These are phyloP conservation scores for Emmonsia crescens DNA, from an alignment of 2,329 filamentous ascomycete genomes.

Conservation along the genomic window DNA sequence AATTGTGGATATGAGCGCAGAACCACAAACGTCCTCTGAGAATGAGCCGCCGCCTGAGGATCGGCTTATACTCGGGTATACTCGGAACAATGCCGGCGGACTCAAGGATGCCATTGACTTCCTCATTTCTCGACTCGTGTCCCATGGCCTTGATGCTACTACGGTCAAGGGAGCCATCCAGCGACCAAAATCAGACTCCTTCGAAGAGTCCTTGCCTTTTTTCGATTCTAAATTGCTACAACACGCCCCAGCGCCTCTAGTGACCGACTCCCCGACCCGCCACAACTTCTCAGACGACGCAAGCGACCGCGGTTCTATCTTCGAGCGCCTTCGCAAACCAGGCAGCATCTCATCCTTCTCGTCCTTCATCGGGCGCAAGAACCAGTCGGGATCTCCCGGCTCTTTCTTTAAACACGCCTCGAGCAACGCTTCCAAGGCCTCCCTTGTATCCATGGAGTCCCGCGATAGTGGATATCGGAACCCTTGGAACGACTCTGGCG, in stretches of 20 bases:
- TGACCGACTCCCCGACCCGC: slow-evolving; percentile 81
- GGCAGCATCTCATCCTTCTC: slow-evolving; percentile 90
- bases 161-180: slow-evolving; percentile 91
- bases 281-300: slow-evolving; percentile 71
- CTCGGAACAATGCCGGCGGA: slow-evolving; percentile 91
- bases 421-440: slow-evolving; percentile 84
- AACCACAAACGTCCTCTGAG: slow-evolving; percentile 26
- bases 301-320: slow-evolving; percentile 69
- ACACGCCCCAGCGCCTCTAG: slow-evolving; percentile 69
- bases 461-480: slow-evolving; percentile 91
- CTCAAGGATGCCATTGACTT: slow-evolving; percentile 95
- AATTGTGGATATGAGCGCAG: slow-evolving; percentile 47
- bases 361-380: slow-evolving; percentile 95
- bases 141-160: slow-evolving; percentile 75
- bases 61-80: slow-evolving; percentile 66
- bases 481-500: slow-evolving; percentile 95
- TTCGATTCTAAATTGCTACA: slow-evolving; percentile 96
- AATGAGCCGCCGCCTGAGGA: slow-evolving; percentile 39
- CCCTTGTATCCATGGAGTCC: slow-evolving; percentile 90
- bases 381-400: slow-evolving; percentile 73
- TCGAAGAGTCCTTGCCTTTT: slow-evolving; percentile 91
- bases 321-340: slow-evolving; percentile 88
- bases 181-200: slow-evolving; percentile 96
- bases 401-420: slow-evolving; percentile 89
- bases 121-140: slow-evolving; percentile 72